phyloP scores from a whole-genome alignment of 2,329 filamentous ascomycete genomes.

The Raffaelea ambrosiae region DNA sequence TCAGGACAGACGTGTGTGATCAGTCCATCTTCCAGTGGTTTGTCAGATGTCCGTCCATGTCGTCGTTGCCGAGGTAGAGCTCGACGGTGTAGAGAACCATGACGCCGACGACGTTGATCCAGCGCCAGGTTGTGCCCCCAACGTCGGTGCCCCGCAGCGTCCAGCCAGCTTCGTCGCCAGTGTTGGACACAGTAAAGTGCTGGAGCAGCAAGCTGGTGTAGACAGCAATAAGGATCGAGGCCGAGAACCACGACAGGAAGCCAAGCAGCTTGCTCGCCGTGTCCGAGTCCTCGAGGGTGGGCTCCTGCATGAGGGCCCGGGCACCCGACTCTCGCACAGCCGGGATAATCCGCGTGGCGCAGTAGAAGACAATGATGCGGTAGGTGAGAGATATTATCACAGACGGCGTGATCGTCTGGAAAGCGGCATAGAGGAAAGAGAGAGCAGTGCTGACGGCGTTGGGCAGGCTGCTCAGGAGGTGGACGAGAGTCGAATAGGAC shows the following conservation, averaged over 20 bases:
- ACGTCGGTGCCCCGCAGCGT: constrained; percentile 72
- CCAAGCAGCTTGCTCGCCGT: constrained; percentile 72
- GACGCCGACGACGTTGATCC: constrained; percentile 84
- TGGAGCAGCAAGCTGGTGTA: constrained; percentile 95
- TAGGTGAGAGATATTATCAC: constrained; percentile 94
- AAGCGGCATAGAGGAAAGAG: constrained; percentile 80
- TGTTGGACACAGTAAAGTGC: constrained; percentile 71
- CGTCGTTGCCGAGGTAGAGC: constrained; percentile 75
- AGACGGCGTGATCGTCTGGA: constrained; percentile 91
- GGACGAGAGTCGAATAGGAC: constrained; percentile 85
- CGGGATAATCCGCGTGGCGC: constrained; percentile 90
- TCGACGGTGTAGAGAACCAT: constrained; percentile 89
- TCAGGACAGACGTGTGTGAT: constrained; percentile 20
- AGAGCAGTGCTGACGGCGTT: constrained; percentile 75
- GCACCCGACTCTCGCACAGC: constrained; percentile 83
- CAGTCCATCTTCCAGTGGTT: constrained; percentile 92
- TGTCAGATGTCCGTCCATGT: constrained; percentile 63
- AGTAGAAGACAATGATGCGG: constrained; percentile 90
- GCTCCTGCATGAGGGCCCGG: constrained; percentile 73
- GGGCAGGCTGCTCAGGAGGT: constrained; percentile 75
- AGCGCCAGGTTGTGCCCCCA: constrained; percentile 82
- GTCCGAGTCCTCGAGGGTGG: constrained; percentile 76
- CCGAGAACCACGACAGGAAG: constrained; percentile 87
- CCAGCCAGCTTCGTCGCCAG: constrained; percentile 62
- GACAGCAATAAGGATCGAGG: constrained; percentile 87